A percentile compares a stretch with the other conserved stretches of the same genome.
phyloP scores from a whole-genome alignment of 306 rosid species.

The Glycyrrhiza uralensis region DNA sequence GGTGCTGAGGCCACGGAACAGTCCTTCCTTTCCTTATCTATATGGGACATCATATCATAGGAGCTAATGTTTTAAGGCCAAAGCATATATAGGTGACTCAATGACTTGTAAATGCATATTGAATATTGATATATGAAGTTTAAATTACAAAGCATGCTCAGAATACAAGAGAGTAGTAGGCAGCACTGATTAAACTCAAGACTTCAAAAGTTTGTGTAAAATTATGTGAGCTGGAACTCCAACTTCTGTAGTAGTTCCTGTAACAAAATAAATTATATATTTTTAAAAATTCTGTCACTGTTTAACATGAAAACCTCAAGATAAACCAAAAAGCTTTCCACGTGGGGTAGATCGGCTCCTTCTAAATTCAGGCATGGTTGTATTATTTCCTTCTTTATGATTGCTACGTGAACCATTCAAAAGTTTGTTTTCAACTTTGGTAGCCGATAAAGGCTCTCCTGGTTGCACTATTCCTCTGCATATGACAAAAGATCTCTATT shows the following conservation, averaged over 20 bases:
- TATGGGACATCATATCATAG: no score
- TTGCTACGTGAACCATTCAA: constrained; percentile 43
- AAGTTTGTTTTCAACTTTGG: constrained; percentile 60
- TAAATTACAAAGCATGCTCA: constrained; percentile 33
- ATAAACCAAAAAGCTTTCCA: constrained; percentile 54
- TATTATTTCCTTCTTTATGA: constrained; percentile 54
- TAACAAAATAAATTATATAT: constrained; percentile 34
- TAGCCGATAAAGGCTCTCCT: constrained; percentile 49
- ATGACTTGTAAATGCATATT: constrained; percentile 3
- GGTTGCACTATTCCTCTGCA: constrained; percentile 59
- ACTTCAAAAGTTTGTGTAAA: constrained; percentile 31
- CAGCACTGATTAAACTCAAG: constrained; percentile 30
- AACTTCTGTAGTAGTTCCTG: constrained; percentile 38
- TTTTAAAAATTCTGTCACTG: neutral
- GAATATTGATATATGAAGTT: constrained; percentile 24
- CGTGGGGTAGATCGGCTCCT: constrained; percentile 93
- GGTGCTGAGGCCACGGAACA: no score
- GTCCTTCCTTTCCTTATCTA: no score
- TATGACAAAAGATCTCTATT: neutral
- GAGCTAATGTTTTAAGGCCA: no score
- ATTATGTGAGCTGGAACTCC: constrained; percentile 31
- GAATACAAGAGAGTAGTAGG: constrained; percentile 20
- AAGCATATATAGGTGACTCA: neutral
- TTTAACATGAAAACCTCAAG: constrained; percentile 41
- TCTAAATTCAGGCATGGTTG: constrained; percentile 56